Conservation (phyloP, 2,329 filamentous ascomycete genomes). For the Colletotrichum salicis region DNA sequence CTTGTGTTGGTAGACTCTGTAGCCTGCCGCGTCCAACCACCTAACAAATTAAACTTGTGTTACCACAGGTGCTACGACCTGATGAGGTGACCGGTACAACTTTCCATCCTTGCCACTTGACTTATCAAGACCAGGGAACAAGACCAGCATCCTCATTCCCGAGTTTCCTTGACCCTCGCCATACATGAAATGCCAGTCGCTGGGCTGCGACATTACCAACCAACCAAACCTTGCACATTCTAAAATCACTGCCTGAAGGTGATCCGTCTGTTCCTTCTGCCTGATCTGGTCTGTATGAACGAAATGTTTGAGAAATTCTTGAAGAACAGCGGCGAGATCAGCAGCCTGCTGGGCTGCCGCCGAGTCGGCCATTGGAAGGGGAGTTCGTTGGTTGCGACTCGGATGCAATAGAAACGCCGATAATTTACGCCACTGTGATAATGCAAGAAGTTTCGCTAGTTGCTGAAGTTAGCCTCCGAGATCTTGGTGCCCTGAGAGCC, state of each 20-base stretch:
- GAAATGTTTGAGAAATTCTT: conserved; percentile 48
- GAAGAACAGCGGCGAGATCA: conserved; percentile 46
- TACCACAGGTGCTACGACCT: conserved; percentile 38
- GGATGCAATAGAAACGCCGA: conserved; percentile 55
- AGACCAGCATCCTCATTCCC: conserved; percentile 34
- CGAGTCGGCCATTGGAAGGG: conserved; percentile 45
- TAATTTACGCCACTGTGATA: conserved; percentile 54
- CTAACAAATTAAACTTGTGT: conserved; percentile 14
- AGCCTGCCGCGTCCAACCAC: not conserved
- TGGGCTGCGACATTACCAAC: conserved; percentile 54
- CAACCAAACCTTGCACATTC: conserved; percentile 55
- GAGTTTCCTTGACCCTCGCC: not conserved
- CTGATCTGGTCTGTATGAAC: conserved; percentile 40
- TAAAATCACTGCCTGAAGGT: conserved; percentile 51
- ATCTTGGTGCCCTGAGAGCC: no score
- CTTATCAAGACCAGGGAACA: conserved; percentile 46
- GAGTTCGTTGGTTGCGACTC: conserved; percentile 47
- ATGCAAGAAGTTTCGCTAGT: conserved; percentile 45
- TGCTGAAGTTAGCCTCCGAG: not conserved
- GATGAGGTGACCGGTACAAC: conserved; percentile 37
- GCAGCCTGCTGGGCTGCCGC: conserved; percentile 45
- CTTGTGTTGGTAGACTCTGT: not conserved
- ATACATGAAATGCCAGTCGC: conserved; percentile 49
- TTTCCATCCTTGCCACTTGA: conserved; percentile 41
- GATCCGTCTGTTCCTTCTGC: conserved; percentile 47